phyloP scores from a whole-genome alignment of 2,329 filamentous ascomycete species.

The Macrophomina tecta region DNA sequence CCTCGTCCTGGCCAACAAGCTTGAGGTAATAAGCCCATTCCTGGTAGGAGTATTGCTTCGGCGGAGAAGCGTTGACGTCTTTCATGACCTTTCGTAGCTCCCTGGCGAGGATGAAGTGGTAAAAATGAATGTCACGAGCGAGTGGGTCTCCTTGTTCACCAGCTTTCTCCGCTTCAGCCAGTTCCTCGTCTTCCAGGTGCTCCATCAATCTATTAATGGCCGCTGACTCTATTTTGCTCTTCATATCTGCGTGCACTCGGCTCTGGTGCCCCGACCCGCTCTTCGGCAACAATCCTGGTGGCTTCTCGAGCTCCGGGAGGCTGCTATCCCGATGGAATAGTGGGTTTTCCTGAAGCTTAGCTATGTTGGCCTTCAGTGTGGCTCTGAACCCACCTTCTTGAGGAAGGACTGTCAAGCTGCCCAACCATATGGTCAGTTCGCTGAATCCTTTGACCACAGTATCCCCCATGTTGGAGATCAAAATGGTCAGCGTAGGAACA shows the following conservation, averaged over 20 bases:
- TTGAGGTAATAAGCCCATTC: constrained; percentile 49
- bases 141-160: constrained; percentile 49
- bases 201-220: constrained; percentile 2
- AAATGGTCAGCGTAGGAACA: constrained; percentile 60
- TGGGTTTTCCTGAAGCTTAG: constrained; percentile 32
- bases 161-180: constrained; percentile 49
- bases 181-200: constrained; percentile 40
- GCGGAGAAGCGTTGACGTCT: constrained; percentile 48
- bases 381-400: constrained; percentile 51
- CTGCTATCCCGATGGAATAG: constrained; percentile 7
- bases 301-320: constrained; percentile 1
- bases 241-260: constrained; percentile 28
- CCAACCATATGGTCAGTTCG: constrained; percentile 62
- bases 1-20: constrained; percentile 48
- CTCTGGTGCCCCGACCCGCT: constrained; percentile 24
- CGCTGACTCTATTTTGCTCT: constrained; percentile 11
- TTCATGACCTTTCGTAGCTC: constrained; percentile 53
- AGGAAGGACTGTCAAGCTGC: constrained; percentile 61
- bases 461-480: constrained; percentile 61
- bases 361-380: constrained; percentile 40
- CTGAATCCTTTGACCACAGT: constrained; percentile 61
- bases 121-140: constrained; percentile 58
- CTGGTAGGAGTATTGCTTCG: constrained; percentile 46
- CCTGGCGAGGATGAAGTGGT: constrained; percentile 54
- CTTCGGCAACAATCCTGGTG: not conserved